Evolutionary conservation across 2,329 filamentous ascomycete genomes (phyloP), one percentile per base, ranked within the genome.

Genomic region (Ceratocystis ficicola): DNA sequence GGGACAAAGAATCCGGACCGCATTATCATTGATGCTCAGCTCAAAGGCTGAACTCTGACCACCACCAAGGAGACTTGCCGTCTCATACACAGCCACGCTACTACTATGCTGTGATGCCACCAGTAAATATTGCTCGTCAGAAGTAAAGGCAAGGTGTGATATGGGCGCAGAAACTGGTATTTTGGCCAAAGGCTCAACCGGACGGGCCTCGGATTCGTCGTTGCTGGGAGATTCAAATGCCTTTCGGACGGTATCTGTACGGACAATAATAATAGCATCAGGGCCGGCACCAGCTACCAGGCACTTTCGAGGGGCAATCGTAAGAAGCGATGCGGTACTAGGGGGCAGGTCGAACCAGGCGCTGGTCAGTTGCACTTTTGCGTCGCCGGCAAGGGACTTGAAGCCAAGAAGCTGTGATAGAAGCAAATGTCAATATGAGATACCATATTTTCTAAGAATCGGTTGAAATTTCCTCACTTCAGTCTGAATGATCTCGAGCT

Each of bases 261-360:
- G 86, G 44, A 89, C 85, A 67, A 99, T 76, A 67, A 89, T 79
- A 57, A 99, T 81, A 62, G 82, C 81, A 71, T 95, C 86, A 46
- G 93, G 93, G 17, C 90, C 89, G 63, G 89, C 94, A 62, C 92
- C 94, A 36, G 93, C 93, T 65, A 96, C 80, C 25, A 99, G 81
- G 50, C 90, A 90, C 74, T 85, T 86, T 68, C 81, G 83, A 41
- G 90, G 86, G 65, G 93, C 91, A 70, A 97, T 83, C 73, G 87
- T 88, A 68, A 99, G 80, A 46, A 99, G 86, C 1, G 90, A 95
- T 12, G 90, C 85, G 57, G 87, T 90, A 3, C 89, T 80, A 1
- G 87, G 80, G 41, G 94, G 93, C 28, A 89, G 80, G 46, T 83
- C 78, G 50, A 88, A 83, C 92, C 93, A 97, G 73, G 86, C 80